These are phyloP conservation scores for Stachybotrys echinatus DNA, from an alignment of 2,329 filamentous ascomycete genomes.

Conservation along the genomic window DNA sequence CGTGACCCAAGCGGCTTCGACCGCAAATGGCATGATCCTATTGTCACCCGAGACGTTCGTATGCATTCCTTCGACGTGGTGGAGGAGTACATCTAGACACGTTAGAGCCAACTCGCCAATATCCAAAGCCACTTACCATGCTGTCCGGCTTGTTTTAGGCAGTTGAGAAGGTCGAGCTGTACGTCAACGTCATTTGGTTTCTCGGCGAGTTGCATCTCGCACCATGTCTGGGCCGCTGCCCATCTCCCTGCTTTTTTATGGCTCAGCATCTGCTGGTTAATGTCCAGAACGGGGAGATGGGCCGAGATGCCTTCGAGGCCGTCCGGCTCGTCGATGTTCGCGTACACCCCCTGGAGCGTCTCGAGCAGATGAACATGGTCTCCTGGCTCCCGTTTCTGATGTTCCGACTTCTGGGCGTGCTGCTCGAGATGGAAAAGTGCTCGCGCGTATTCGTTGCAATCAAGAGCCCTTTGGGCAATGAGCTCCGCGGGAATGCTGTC, in stretches of 20 bases:
- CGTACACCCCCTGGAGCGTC: constrained; percentile 87
- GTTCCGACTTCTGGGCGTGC: constrained; percentile 58
- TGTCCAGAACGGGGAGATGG: constrained; percentile 78
- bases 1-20: constrained; percentile 89
- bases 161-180: constrained; percentile 79
- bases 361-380: constrained; percentile 65
- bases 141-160: constrained; percentile 91
- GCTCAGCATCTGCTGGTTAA: constrained; percentile 88
- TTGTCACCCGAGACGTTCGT: constrained; percentile 45
- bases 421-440: constrained; percentile 95
- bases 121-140: constrained; percentile 61
- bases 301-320: constrained; percentile 92
- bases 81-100: constrained; percentile 69
- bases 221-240: constrained; percentile 96
- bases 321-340: constrained; percentile 95
- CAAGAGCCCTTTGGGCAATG: constrained; percentile 75
- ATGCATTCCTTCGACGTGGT: constrained; percentile 76
- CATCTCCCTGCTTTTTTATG: constrained; percentile 91
- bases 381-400: constrained; percentile 37
- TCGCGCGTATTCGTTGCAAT: constrained; percentile 87
- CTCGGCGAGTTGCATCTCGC: constrained; percentile 81
- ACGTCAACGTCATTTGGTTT: constrained; percentile 70
- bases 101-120: constrained; percentile 10
- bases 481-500: constrained; percentile 68
- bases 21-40: constrained; percentile 72